A percentile compares a stretch with the other conserved stretches of the same genome.
Evolutionary conservation across 2,329 filamentous ascomycete genomes (phyloP).

Genomic region (Orbilia ellipsospora): DNA sequence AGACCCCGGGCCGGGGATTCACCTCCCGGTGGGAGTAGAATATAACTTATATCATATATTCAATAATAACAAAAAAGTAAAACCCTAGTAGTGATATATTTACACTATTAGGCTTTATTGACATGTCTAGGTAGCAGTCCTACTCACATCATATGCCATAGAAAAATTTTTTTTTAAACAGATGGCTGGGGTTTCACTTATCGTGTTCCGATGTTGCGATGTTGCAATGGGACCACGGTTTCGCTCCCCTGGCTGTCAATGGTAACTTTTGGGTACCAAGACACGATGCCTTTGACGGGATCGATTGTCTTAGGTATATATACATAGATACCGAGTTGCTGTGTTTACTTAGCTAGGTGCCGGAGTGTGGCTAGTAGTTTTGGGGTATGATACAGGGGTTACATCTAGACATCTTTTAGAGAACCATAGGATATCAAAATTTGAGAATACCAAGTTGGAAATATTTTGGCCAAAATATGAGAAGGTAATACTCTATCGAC

Average conservation of each 20-base stretch:
- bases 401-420: neutral
- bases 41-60: neutral
- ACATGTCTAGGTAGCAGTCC: too few relatives aligned
- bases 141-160: too few relatives aligned
- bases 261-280: neutral
- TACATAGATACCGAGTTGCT: neutral
- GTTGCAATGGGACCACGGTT: too few relatives aligned
- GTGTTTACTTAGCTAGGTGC: slow-evolving; percentile 1
- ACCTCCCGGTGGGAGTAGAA: neutral
- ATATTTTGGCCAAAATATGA: too few relatives aligned
- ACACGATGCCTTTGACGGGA: neutral
- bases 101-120: too few relatives aligned
- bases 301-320: neutral
- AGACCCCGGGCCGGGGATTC: too few relatives aligned
- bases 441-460: neutral
- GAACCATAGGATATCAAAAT: neutral
- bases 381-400: neutral
- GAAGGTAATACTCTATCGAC: too few relatives aligned
- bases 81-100: too few relatives aligned
- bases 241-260: too few relatives aligned
- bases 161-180: neutral
- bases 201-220: neutral
- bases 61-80: too few relatives aligned
- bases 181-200: slow-evolving; percentile 46
- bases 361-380: neutral